These are phyloP conservation scores for Sindora glabra DNA, from an alignment of 306 rosid genomes.

Conservation along the genomic window DNA sequence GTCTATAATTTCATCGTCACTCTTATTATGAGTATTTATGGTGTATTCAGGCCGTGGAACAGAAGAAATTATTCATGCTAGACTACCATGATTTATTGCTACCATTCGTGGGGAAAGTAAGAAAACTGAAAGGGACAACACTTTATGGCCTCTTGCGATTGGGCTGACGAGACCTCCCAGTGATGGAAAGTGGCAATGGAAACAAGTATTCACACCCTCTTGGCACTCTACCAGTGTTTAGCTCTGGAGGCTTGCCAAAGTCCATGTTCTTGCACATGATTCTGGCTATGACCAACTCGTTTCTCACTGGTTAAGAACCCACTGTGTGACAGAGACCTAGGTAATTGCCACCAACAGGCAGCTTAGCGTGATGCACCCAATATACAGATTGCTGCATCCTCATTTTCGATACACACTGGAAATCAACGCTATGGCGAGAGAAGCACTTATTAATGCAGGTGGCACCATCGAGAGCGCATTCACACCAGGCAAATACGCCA, in stretches of 20 bases:
- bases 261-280: slow-evolving; percentile 84
- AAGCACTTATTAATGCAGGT: slow-evolving; percentile 42
- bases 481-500: slow-evolving; percentile 41
- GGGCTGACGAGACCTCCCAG: slow-evolving; percentile 72
- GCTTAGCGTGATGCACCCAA: slow-evolving; percentile 78
- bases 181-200: slow-evolving; percentile 63
- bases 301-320: slow-evolving; percentile 86
- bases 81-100: slow-evolving; percentile 73
- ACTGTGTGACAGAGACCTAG: slow-evolving; percentile 69
- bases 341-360: slow-evolving; percentile 75
- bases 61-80: slow-evolving; percentile 58
- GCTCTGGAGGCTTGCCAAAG: slow-evolving; percentile 91
- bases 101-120: slow-evolving; percentile 57
- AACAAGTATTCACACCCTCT: slow-evolving; percentile 35
- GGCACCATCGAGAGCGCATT: slow-evolving; percentile 57
- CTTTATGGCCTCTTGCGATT: slow-evolving; percentile 61
- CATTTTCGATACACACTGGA: slow-evolving; percentile 92
- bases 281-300: slow-evolving; percentile 79
- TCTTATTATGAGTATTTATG: no score
- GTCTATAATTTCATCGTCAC: no score
- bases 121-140: slow-evolving; percentile 57
- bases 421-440: slow-evolving; percentile 78
- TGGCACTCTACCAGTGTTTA: slow-evolving; percentile 66
- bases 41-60: slow-evolving; percentile 51
- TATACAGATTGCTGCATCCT: slow-evolving; percentile 64